These are phyloP conservation scores for Gaeumannomyces sp. DNA, from an alignment of 2,329 filamentous ascomycete genomes.

Conservation along the genomic window DNA sequence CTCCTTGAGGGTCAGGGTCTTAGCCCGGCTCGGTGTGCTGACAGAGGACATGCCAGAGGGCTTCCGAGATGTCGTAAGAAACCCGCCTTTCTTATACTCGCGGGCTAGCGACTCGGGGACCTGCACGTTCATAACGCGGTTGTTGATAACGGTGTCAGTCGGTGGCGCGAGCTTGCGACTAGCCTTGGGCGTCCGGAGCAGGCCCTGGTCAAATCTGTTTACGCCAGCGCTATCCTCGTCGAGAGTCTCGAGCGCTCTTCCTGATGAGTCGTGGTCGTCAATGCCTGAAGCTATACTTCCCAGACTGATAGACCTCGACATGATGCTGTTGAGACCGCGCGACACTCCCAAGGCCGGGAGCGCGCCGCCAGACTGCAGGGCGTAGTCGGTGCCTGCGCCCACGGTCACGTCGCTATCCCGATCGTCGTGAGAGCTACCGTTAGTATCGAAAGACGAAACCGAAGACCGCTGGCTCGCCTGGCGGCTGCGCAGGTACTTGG, in stretches of 20 bases:
- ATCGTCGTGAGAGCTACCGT: constrained; percentile 50
- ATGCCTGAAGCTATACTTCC: constrained; percentile 80
- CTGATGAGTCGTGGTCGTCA: constrained; percentile 51
- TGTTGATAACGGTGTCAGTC: constrained; percentile 82
- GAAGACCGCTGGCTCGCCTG: constrained; percentile 55
- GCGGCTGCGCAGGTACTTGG: constrained; percentile 53
- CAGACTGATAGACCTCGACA: constrained; percentile 76
- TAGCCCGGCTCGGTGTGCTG: constrained; percentile 34
- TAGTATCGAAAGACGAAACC: constrained; percentile 51
- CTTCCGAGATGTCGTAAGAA: constrained; percentile 53
- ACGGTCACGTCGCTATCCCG: constrained; percentile 68
- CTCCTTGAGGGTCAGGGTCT: constrained; percentile 85
- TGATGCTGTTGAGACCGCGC: constrained; percentile 44
- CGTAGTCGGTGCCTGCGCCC: constrained; percentile 65
- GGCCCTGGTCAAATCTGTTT: constrained; percentile 7
- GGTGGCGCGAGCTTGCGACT: constrained; percentile 49
- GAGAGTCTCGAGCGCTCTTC: constrained; percentile 33
- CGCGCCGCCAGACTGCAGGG: constrained; percentile 75
- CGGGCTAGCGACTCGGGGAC: constrained; percentile 83
- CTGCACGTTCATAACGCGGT: constrained; percentile 83
- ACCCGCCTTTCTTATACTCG: constrained; percentile 74
- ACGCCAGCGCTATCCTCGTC: constrained; percentile 39
- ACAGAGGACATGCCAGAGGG: constrained; percentile 45
- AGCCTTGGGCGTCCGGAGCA: constrained; percentile 59
- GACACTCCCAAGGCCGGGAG: constrained; percentile 49